Evolutionary conservation across 441 rosid genomes (phyloP), one percentile per base, ranked within the genome.

Genomic region (Populus tomentosa): DNA sequence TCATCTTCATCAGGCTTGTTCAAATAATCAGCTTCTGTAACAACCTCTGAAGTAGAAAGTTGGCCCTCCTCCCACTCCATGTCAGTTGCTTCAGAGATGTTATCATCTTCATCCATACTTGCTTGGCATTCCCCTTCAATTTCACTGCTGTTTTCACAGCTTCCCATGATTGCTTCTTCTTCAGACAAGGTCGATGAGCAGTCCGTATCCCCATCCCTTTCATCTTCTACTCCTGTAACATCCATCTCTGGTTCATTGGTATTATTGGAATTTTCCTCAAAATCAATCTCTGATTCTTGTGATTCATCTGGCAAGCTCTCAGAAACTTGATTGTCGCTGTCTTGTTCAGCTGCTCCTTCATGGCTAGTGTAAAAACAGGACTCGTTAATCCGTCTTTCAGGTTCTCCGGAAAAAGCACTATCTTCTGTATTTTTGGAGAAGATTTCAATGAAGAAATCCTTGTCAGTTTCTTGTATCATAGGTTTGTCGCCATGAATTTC

Each of bases 51-150:
- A 69, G 70, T 56, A 28, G 83, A 79, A 66, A 61, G 64, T 20
- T 30, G 78, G 18, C 78, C 83, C 40, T 80, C 90, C 36, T 85
- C 89, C 92, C 89, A 87, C 69, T 87, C 92, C 87, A 85, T 86
- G 70, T 78, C 88, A 40, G 77, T 75, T 73, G 70, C 78, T 67
- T 87, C 83, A 64, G 80, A 82, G 65, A 24, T 36, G 71, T 59
- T 28, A 20, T 76, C 80, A 23, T 74, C 72, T 35, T 42, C 81
- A 71, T 85, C 72, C 23, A 46, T 65, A 74, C 72, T 83, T 72
- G 70, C 76, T 14, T 56, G 18, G 53, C 73, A 50, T 76, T 81
- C 78, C 13, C 53, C 78, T 77, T 83, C 81, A 40, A 42, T 68
- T 26, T 26, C 77, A 42, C 77, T 73, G 66, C 78, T 65, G 14